Percentiles rank a stretch among this genome's conserved stretches.
Evolutionary conservation across 2,329 filamentous ascomycete species (phyloP).

Genomic region (Trichophyton verrucosum): DNA sequence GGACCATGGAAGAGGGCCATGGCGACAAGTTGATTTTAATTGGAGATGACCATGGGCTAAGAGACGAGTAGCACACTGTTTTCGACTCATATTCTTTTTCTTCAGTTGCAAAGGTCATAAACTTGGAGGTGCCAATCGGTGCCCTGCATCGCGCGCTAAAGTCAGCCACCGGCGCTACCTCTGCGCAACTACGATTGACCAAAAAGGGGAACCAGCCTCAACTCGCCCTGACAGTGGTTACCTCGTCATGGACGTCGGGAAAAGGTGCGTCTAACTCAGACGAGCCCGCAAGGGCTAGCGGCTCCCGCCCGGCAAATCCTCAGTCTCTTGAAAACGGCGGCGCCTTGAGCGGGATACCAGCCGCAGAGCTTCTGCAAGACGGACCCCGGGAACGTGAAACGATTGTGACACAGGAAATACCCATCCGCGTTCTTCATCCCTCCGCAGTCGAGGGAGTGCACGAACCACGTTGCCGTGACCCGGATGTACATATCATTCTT

Average conservation of each 20-base stretch:
- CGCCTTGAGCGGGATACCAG: slow-evolving; percentile 25
- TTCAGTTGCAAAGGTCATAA: slow-evolving; percentile 86
- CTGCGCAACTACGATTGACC: slow-evolving; percentile 75
- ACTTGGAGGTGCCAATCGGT: slow-evolving; percentile 84
- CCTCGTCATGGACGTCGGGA: slow-evolving; percentile 34
- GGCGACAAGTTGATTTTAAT: no score
- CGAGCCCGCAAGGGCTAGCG: slow-evolving; percentile 32
- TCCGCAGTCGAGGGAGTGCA: slow-evolving; percentile 82
- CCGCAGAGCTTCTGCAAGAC: slow-evolving; percentile 31
- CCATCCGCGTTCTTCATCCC: slow-evolving; percentile 77
- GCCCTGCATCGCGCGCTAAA: slow-evolving; percentile 83
- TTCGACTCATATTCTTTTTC: slow-evolving; percentile 85
- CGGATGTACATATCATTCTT: slow-evolving; percentile 86
- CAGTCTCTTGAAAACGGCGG: slow-evolving; percentile 32
- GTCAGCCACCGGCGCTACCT: slow-evolving; percentile 68
- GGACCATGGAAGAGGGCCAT: no score
- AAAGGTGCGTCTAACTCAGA: slow-evolving; percentile 44
- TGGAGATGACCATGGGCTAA: not conserved
- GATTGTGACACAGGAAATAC: slow-evolving; percentile 87
- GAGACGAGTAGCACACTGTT: slow-evolving; percentile 54
- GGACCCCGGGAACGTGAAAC: slow-evolving; percentile 66
- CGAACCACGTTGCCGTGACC: slow-evolving; percentile 79
- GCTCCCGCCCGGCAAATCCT: slow-evolving; percentile 14
- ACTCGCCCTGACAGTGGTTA: slow-evolving; percentile 79
- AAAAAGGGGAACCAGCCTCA: slow-evolving; percentile 83